These are phyloP conservation scores for Blastobotrys proliferans DNA, from an alignment of 1,139 yeast species.

Conservation along the genomic window DNA sequence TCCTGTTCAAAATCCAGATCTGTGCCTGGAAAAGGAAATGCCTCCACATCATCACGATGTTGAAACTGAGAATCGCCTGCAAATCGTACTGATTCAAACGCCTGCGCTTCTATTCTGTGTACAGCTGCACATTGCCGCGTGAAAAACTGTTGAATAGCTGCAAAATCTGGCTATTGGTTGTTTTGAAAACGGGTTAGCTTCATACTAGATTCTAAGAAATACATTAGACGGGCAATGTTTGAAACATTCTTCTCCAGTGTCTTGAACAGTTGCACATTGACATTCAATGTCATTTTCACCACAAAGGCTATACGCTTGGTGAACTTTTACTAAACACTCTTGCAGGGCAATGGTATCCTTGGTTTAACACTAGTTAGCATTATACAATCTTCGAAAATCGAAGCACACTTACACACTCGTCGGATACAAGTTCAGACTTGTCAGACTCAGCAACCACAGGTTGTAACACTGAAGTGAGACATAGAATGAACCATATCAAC, in stretches of 20 bases:
- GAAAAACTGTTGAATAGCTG: slow-evolving; percentile 3
- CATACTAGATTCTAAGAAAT: slow-evolving; percentile 2
- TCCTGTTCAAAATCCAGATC: slow-evolving; percentile 9
- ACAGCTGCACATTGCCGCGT: slow-evolving; percentile 18
- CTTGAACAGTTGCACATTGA: slow-evolving; percentile 23
- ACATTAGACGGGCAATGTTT: slow-evolving; percentile 22
- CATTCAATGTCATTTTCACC: slow-evolving; percentile 22
- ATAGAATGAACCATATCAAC: too few relatives aligned
- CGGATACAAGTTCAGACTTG: neutral
- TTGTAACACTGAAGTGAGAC: too few relatives aligned
- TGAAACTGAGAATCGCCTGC: slow-evolving; percentile 25
- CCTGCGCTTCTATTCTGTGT: too few relatives aligned
- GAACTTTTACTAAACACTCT: slow-evolving; percentile 11
- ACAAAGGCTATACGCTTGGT: slow-evolving; percentile 21
- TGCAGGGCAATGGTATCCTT: slow-evolving; percentile 5
- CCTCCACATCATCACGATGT: slow-evolving; percentile 23
- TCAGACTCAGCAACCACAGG: too few relatives aligned
- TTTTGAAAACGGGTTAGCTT: neutral
- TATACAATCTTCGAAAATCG: too few relatives aligned
- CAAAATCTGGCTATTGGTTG: neutral
- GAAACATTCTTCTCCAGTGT: slow-evolving; percentile 21
- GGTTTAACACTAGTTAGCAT: neutral
- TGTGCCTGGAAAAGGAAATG: slow-evolving; percentile 21
- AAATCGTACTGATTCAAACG: slow-evolving; percentile 20
- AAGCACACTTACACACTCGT: neutral